These are phyloP conservation scores for Cicer arietinum DNA, from an alignment of 306 rosid genomes.

Conservation along the genomic window DNA sequence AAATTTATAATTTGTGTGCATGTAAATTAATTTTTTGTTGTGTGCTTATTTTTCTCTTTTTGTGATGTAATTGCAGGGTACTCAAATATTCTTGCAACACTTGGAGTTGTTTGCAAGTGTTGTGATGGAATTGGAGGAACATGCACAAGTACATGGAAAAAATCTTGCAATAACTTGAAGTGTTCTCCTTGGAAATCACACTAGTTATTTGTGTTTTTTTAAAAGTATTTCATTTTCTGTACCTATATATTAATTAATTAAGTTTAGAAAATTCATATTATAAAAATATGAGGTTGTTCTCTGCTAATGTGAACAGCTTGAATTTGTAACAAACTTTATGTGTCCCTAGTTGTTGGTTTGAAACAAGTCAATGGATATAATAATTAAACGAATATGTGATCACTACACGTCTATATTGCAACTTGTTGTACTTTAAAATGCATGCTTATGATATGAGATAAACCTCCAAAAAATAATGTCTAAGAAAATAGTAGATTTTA, in stretches of 20 bases:
- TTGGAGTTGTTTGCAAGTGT: constrained; percentile 68
- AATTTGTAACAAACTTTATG: constrained; percentile 19
- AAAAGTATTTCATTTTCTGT: constrained; percentile 11
- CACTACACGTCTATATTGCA: not conserved
- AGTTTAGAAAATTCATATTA: not conserved
- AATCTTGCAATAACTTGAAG: constrained; percentile 55
- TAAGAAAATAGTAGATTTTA: too few species aligned
- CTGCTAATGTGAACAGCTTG: constrained; percentile 40
- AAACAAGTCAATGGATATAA: constrained; percentile 15
- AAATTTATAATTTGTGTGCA: too few species aligned
- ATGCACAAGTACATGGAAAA: constrained; percentile 53
- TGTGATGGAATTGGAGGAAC: constrained; percentile 58
- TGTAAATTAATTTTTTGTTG: not conserved
- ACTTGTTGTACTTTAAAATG: not conserved
- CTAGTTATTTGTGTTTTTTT: constrained; percentile 25
- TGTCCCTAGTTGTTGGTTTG: constrained; percentile 16
- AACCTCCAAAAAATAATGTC: too few species aligned
- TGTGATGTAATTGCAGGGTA: constrained; percentile 37
- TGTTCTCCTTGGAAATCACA: constrained; percentile 67
- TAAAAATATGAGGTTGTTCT: not conserved
- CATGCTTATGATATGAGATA: too few species aligned
- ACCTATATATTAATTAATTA: constrained; percentile 11
- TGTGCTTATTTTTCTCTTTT: not conserved
- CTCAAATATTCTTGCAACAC: constrained; percentile 45
- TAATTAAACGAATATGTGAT: not conserved